These are phyloP conservation scores for Syzygium malaccense DNA, from an alignment of 441 rosid species.

Conservation along the genomic window DNA sequence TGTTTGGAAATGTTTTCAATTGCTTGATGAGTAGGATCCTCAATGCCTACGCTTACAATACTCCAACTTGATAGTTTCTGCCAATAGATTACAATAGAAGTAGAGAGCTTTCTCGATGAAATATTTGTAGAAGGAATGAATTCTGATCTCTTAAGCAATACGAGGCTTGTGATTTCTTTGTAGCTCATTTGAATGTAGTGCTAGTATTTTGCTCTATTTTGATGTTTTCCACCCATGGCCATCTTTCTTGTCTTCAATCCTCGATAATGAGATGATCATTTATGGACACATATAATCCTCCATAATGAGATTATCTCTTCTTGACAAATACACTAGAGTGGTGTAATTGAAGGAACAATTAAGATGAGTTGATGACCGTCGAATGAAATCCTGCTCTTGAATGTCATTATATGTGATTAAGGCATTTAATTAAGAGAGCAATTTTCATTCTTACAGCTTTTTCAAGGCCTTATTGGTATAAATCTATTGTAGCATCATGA, in stretches of 20 bases:
- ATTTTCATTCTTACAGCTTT: not conserved
- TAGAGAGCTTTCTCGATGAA: not conserved
- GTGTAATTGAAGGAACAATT: not conserved
- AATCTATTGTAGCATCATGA: not conserved
- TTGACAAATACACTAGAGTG: not conserved
- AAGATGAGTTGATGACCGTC: not conserved
- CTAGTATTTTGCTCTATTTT: not conserved
- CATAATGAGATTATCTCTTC: not conserved
- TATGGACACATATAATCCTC: not conserved
- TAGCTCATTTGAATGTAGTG: not conserved
- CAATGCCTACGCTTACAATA: not conserved
- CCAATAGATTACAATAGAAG: not conserved
- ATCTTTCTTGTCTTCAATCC: not conserved
- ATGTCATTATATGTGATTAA: not conserved
- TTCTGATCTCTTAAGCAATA: not conserved
- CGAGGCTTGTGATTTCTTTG: not conserved
- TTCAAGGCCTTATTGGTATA: not conserved
- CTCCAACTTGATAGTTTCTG: not conserved
- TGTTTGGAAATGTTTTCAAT: not conserved
- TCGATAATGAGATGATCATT: not conserved
- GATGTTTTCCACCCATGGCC: not conserved
- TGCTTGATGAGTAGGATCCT: not conserved
- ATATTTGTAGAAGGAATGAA: not conserved
- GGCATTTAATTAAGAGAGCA: not conserved
- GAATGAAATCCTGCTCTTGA: not conserved